Conservation (phyloP, 2,329 filamentous ascomycete genomes). For the Rugonectria rugulosa region DNA sequence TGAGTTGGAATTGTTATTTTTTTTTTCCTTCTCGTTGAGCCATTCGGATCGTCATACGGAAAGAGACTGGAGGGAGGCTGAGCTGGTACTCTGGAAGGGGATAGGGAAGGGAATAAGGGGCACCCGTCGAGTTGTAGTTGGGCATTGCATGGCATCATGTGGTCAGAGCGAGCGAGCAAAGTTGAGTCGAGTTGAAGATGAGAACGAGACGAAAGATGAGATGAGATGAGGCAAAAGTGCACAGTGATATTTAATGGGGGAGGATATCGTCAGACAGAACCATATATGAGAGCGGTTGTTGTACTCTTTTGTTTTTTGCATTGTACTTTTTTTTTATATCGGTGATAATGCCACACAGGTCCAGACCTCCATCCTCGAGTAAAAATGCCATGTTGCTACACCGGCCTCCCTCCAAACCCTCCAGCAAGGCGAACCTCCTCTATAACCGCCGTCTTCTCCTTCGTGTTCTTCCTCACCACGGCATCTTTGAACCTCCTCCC, state of each 20-base stretch:
- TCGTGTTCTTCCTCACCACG: constrained; percentile 38
- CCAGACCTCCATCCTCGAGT: neutral
- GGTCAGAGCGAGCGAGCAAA: neutral
- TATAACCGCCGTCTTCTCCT: no score
- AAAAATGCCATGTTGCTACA: neutral
- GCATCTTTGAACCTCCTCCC: constrained; percentile 50
- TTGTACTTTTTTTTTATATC: neutral
- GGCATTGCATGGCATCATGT: neutral
- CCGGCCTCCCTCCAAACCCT: constrained; percentile 21
- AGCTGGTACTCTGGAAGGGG: neutral
- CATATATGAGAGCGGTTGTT: constrained; percentile 25
- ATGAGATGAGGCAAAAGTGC: neutral
- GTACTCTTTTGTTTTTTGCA: neutral
- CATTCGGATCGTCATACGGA: no score
- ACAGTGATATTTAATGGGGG: constrained; percentile 33
- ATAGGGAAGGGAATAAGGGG: no score
- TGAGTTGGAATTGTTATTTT: no score
- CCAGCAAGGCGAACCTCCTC: constrained; percentile 11
- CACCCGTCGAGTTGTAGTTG: no score
- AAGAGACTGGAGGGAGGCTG: neutral
- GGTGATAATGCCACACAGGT: no score
- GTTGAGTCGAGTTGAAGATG: neutral
- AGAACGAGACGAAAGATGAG: neutral
- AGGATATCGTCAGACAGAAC: constrained; percentile 31
- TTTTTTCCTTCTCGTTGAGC: no score